A percentile compares a stretch with the other conserved stretches of the same genome.
These are phyloP conservation scores for Theileria luwenshuni DNA, from an alignment of 169 alveolate genomes.

Conservation along the genomic window DNA sequence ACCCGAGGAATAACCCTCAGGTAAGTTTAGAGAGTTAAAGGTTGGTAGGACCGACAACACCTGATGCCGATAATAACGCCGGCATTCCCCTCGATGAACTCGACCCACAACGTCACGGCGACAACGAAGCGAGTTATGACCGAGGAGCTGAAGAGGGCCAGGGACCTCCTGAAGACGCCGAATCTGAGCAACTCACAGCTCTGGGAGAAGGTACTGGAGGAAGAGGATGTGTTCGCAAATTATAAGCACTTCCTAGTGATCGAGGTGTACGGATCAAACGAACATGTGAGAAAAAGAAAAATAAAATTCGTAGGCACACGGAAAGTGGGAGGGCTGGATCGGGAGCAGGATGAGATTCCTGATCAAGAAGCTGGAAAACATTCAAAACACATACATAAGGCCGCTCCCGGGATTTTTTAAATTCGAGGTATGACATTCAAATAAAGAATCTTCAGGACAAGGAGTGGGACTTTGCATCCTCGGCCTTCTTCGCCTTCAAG, in stretches of 20 bases:
- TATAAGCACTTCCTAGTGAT: slow-evolving; percentile 81
- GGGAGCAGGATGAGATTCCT: slow-evolving; percentile 81
- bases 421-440: slow-evolving; percentile 31
- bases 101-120: slow-evolving; percentile 93
- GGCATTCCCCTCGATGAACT: slow-evolving; percentile 96
- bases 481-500: slow-evolving; percentile 67
- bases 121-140: slow-evolving; percentile 91
- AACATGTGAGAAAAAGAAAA: slow-evolving; percentile 61
- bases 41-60: slow-evolving; percentile 84
- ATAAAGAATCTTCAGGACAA: slow-evolving; percentile 20
- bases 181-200: slow-evolving; percentile 31
- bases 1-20: slow-evolving; percentile 85
- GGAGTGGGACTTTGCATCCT: slow-evolving; percentile 68
- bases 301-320: slow-evolving; percentile 46
- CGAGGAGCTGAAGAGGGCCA: slow-evolving; percentile 89
- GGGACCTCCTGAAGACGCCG: slow-evolving; percentile 48
- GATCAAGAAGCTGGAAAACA: slow-evolving; percentile 77
- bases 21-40: slow-evolving; percentile 20
- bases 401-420: slow-evolving; percentile 79
- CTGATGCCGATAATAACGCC: slow-evolving; percentile 97
- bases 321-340: slow-evolving; percentile 85
- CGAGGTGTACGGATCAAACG: slow-evolving; percentile 77
- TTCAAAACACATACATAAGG: slow-evolving; percentile 76
- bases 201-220: slow-evolving; percentile 78
- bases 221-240: slow-evolving; percentile 73